Percentiles rank a stretch among this genome's conserved stretches.
Evolutionary conservation across 176 grass and related monocot species (phyloP).

Genomic region (Juncus inflexus): DNA sequence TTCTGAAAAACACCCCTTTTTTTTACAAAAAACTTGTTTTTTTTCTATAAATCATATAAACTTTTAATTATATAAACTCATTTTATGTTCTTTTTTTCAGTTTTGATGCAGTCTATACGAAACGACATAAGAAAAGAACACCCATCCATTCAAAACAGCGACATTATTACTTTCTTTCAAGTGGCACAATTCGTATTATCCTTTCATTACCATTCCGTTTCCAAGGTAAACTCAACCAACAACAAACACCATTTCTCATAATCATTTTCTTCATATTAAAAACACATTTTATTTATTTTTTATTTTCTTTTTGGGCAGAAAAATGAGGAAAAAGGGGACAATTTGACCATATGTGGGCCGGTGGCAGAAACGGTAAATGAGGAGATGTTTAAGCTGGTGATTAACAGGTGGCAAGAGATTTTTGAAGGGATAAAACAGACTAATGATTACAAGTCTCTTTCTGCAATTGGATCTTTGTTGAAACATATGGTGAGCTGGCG

Average conservation of each 20-base stretch:
- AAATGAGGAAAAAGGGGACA: constrained; percentile 41
- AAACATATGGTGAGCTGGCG: constrained; percentile 74
- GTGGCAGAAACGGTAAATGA: constrained; percentile 83
- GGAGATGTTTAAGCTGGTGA: constrained; percentile 87
- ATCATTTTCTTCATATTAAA: constrained; percentile 2
- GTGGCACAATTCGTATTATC: constrained; percentile 73
- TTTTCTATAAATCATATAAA: constrained; percentile 1
- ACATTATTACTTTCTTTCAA: constrained; percentile 74
- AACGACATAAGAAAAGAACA: constrained; percentile 72
- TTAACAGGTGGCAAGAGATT: constrained; percentile 72
- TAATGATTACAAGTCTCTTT: constrained; percentile 82
- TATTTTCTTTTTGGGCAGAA: constrained; percentile 40
- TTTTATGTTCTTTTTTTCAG: constrained; percentile 37
- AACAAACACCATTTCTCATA: constrained; percentile 17
- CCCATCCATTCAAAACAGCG: constrained; percentile 56
- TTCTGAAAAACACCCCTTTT: no score
- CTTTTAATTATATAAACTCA: constrained; percentile 23
- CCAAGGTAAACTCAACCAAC: constrained; percentile 49
- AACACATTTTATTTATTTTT: constrained; percentile 15
- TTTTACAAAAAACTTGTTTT: neutral
- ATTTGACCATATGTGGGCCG: constrained; percentile 57
- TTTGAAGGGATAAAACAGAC: constrained; percentile 71
- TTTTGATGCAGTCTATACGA: constrained; percentile 87
- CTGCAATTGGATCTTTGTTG: constrained; percentile 73
- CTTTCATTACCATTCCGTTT: constrained; percentile 79